Evolutionary conservation across 2,329 filamentous ascomycete species (phyloP).

Genomic region (Diaporthe capsici): DNA sequence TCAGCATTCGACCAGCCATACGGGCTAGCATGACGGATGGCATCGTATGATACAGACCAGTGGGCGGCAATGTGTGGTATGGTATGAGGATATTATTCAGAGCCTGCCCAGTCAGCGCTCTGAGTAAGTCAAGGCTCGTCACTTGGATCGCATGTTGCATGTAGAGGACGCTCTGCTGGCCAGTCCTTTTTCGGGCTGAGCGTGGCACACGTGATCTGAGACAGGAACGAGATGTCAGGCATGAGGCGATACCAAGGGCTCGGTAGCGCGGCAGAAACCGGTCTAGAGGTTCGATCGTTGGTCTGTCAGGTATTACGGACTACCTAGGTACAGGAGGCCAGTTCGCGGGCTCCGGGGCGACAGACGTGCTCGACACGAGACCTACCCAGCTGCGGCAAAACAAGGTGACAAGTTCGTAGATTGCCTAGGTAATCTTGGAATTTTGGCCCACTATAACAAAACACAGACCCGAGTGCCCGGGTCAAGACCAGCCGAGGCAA

Average conservation of each 20-base stretch:
- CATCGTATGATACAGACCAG: not conserved
- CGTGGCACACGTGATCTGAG: not conserved
- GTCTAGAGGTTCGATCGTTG: not conserved
- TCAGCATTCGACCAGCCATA: too few species aligned
- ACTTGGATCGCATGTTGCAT: not conserved
- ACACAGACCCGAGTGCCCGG: conserved; percentile 5
- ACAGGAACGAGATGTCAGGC: conserved; percentile 6
- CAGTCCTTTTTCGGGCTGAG: not conserved
- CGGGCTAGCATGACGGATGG: not conserved
- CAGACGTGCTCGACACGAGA: conserved; percentile 2
- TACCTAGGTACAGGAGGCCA: not conserved
- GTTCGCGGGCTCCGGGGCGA: not conserved
- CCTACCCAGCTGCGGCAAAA: not conserved
- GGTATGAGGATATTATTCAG: not conserved
- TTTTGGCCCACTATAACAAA: not conserved
- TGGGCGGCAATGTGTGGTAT: not conserved
- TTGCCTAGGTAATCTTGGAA: not conserved
- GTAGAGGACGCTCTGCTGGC: not conserved
- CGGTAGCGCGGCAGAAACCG: not conserved
- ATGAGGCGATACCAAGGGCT: not conserved
- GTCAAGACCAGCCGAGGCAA: conserved; percentile 22
- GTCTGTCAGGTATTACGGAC: not conserved
- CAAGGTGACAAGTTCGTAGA: not conserved
- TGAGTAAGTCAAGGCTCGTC: not conserved
- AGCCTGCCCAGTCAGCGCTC: too few species aligned